Conservation (phyloP, 1,139 yeast species). For the Magnusiomyces starmeri region DNA sequence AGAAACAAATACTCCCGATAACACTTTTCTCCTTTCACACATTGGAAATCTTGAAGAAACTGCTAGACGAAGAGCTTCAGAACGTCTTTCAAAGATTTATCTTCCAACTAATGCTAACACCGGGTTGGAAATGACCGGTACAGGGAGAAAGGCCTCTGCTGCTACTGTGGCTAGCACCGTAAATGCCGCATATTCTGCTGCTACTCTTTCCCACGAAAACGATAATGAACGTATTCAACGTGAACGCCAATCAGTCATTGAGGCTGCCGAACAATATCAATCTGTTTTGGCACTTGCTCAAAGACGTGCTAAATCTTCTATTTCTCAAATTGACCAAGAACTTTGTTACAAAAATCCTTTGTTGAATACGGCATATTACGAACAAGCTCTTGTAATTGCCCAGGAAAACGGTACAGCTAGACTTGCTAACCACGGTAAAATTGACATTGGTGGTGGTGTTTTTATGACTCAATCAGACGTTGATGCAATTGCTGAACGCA, state of each 20-base stretch:
- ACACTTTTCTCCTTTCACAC: conserved; percentile 15
- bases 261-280: conserved; percentile 28
- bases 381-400: conserved; percentile 48
- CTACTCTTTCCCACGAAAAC: conserved; percentile 14
- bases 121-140: conserved; percentile 11
- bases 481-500: conserved; percentile 69
- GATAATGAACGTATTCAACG: conserved; percentile 17
- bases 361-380: conserved; percentile 28
- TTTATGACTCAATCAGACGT: conserved; percentile 70
- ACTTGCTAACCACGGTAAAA: conserved; percentile 46
- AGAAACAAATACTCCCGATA: conserved; percentile 6
- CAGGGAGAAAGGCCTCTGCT: conserved; percentile 20
- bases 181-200: conserved; percentile 16
- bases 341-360: conserved; percentile 33
- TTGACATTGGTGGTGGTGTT: conserved; percentile 86
- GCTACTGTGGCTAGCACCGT: conserved; percentile 13
- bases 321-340: conserved; percentile 37
- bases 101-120: conserved; percentile 20
- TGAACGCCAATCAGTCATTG: conserved; percentile 35
- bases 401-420: conserved; percentile 57
- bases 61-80: conserved; percentile 33
- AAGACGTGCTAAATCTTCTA: conserved; percentile 29
- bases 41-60: conserved; percentile 27
- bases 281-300: conserved; percentile 33
- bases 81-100: conserved; percentile 28